Base-by-base conservation (phyloP, 163 green algal genomes). In the Scenedesmus sp. region DNA sequence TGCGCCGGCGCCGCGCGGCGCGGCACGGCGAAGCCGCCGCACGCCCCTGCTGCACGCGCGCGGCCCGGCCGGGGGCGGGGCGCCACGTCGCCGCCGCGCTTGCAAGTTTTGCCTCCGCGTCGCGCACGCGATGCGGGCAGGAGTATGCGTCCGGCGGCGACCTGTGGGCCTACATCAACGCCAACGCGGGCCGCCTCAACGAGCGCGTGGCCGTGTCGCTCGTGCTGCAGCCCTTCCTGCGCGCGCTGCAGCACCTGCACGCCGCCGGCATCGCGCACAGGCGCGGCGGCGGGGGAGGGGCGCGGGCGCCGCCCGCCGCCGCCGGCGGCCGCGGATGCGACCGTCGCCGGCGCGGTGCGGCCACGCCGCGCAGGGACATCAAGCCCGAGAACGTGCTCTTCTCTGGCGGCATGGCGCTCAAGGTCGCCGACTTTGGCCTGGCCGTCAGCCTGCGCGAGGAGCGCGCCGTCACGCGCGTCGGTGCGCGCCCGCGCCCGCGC, bases 171-270 rank as follows among this genome's bases (percentile, higher is more conserved):
- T 79, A 54, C 58, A 67, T 79, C 24, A 44, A 79, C 15, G 15
- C 45, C 15, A 79, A 79, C 71, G 70, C 57, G n/a, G 57, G 71
- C 15, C 71, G 57, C 29, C 58, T 79, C 18, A 71, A 44, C 36
- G 71, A 79, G 57, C 42, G 71, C 2, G 39, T 58, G 4, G 62
- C 54, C 31, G 71, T 71, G 58, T 67, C 71, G 14, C 57, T 79
- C 20, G 58, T 79, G 33, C 57, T 78, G 39, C 70, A 78, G 31
- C 88, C 87, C 2, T 93, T 93, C 82, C 80, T 94, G 6, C 83
- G 50, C 34, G 87, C 84, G 4, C 74, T 94, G 9, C 39, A 80
- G 4, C 92, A 93, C 84, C 81, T 93, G 18, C 90, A 95, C 65
- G 54, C 44, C 18, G 24, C 36, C 3, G 70, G 70, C 47, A 78